Conservation (phyloP, 148 eudicot genomes). For the Camellia granthamiana region DNA sequence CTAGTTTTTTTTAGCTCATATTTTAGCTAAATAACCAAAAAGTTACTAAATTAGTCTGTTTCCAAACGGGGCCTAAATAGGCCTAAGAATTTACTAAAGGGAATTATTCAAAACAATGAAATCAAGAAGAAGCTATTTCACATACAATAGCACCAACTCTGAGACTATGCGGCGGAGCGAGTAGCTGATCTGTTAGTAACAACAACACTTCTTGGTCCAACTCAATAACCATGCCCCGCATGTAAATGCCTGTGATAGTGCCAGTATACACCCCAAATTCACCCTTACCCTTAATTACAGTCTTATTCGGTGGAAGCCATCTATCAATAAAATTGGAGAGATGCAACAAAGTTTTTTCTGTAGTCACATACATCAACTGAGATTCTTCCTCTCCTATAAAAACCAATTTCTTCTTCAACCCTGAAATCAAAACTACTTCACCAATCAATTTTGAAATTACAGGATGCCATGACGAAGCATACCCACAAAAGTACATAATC, state of each 20-base stretch:
- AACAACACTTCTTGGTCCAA: slow-evolving; percentile 77
- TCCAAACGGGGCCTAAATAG: no score
- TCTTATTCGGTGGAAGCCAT: slow-evolving; percentile 12
- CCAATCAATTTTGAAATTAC: slow-evolving; percentile 53
- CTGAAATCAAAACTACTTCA: slow-evolving; percentile 33
- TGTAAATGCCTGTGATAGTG: slow-evolving; percentile 58
- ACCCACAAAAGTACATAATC: slow-evolving; percentile 63
- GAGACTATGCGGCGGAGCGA: slow-evolving; percentile 52
- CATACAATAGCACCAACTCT: slow-evolving; percentile 87
- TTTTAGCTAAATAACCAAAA: no score
- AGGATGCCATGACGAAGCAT: slow-evolving; percentile 58
- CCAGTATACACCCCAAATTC: slow-evolving; percentile 66
- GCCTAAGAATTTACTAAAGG: not conserved
- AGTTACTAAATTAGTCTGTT: no score
- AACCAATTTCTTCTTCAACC: slow-evolving; percentile 73
- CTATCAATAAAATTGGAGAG: slow-evolving; percentile 13
- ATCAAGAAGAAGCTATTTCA: slow-evolving; percentile 17
- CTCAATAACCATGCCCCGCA: slow-evolving; percentile 76
- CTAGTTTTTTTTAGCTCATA: no score
- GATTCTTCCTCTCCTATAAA: slow-evolving; percentile 53
- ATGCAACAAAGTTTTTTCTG: slow-evolving; percentile 34
- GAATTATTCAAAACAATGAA: slow-evolving; percentile 4
- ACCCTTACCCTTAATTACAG: slow-evolving; percentile 38
- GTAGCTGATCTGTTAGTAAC: slow-evolving; percentile 56
- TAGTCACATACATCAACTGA: slow-evolving; percentile 59